Evolutionary conservation across 177 flowering plant species (phyloP).

Genomic region (Telopea speciosissima): DNA sequence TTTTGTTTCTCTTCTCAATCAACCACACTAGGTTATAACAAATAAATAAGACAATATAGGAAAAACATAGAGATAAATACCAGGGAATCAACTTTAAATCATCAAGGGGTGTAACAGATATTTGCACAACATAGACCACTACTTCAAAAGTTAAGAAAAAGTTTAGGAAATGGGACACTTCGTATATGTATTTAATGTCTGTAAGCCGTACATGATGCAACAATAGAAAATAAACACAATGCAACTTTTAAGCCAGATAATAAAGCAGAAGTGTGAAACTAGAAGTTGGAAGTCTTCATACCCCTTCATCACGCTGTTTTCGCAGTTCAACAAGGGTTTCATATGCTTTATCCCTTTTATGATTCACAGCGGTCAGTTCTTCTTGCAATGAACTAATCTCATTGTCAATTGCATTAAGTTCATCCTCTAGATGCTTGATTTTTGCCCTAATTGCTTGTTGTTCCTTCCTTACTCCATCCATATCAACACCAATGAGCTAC

Average conservation of each 20-base stretch:
- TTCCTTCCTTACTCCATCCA: slow-evolving; percentile 82
- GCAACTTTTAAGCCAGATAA: neutral
- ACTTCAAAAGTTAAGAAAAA: neutral
- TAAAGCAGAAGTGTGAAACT: neutral
- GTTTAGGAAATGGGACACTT: neutral
- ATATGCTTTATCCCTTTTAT: slow-evolving; percentile 55
- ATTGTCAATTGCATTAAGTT: slow-evolving; percentile 34
- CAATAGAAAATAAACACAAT: neutral
- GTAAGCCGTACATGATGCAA: neutral
- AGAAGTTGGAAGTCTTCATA: slow-evolving; percentile 27
- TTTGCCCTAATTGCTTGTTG: slow-evolving; percentile 39
- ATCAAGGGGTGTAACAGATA: neutral
- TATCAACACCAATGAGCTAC: slow-evolving; percentile 68
- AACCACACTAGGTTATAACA: no score
- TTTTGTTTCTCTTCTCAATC: no score
- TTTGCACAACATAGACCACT: neutral
- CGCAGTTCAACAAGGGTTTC: slow-evolving; percentile 42
- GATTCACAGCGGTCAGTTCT: slow-evolving; percentile 31
- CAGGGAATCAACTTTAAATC: neutral
- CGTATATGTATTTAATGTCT: neutral
- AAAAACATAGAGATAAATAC: neutral
- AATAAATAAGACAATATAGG: neutral
- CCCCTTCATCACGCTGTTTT: slow-evolving; percentile 67
- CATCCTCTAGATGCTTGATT: slow-evolving; percentile 47
- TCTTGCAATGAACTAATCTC: slow-evolving; percentile 49